Base-by-base conservation (phyloP, 2,329 filamentous ascomycete genomes). In the Colletotrichum sansevieriae region DNA sequence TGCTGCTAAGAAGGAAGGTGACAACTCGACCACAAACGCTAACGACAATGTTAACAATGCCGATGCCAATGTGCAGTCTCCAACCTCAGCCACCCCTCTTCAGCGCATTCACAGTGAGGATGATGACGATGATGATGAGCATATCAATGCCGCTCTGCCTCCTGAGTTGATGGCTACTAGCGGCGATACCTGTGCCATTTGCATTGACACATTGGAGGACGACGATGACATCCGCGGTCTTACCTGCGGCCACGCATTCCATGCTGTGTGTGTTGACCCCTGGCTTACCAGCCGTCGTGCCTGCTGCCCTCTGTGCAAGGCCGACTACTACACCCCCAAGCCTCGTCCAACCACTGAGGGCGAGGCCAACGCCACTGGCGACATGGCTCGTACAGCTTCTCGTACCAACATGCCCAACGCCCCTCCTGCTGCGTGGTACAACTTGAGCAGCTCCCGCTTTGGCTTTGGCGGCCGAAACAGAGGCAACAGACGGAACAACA, bases 211-310 rank as follows among this genome's bases (percentile, higher is more conserved):
- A 0, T 87, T 99, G 18, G 96, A 99, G 78, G 94, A 98, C 71
- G 93, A 98, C 71, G 96, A 98, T 74, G 95, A 99, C 77, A 91
- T 99, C 57, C 93, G 96, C 73, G 96, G 96, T 2, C 83, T 99
- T 70, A 94, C 93, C 4, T 99, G 96, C 76, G 96, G 96, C n/a
- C 96, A 99, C 79, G 95, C 95, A 62, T 99, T 98, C 87, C 96
- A 99, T 78, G 95, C 94, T 58, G 93, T 92, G 44, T 99, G 96
- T 77, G 89, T 99, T 56, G 96, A 99, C 74, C 96, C 96, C 11
- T 99, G 96, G 96, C 83, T 99, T 71, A 99, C 96, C 10, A 95
- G 92, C 76, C 90, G 96, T 71, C 91, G 95, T 72, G 96, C 96
- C 29, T 98, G 95, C 83, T 99, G 96, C 78, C 96, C 96, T 6